Conservation (phyloP, 257 asterid genomes). For the Thymus quinquecostatus region DNA sequence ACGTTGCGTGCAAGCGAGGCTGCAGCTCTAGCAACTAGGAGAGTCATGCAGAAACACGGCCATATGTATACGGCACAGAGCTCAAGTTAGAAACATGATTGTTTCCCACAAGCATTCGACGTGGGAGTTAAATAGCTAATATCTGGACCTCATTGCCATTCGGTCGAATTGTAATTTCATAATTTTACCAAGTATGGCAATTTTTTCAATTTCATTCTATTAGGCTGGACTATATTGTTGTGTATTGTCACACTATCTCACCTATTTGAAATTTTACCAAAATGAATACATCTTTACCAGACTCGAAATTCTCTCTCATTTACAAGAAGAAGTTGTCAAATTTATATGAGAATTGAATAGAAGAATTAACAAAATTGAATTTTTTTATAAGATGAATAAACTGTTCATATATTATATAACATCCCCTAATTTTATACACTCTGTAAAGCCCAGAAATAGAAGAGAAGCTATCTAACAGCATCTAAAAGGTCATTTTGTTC, state of each 20-base stretch:
- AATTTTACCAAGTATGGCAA: slow-evolving; percentile 8
- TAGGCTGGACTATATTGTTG: background rate
- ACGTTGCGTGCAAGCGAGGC: slow-evolving; percentile 94
- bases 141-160: background rate
- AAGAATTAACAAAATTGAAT: slow-evolving; percentile 2
- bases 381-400: background rate
- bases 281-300: too few relatives aligned
- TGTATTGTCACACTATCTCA: background rate
- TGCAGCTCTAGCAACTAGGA: slow-evolving; percentile 87
- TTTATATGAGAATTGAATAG: background rate
- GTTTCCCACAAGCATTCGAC: background rate
- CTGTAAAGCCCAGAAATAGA: background rate
- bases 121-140: background rate
- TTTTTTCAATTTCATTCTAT: background rate
- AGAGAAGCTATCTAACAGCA: background rate
- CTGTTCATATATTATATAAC: background rate
- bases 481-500: slow-evolving; percentile 32
- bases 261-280: background rate
- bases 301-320: too few relatives aligned
- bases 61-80: slow-evolving; percentile 59
- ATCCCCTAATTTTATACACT: slow-evolving; percentile 10
- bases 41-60: slow-evolving; percentile 87
- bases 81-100: slow-evolving; percentile 25
- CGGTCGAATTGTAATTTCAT: slow-evolving; percentile 3
- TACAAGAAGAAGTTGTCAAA: too few relatives aligned